A percentile compares a stretch with the other conserved stretches of the same genome.
Conservation (phyloP, 2,329 filamentous ascomycete genomes). For the Neoascochyta sp. region DNA sequence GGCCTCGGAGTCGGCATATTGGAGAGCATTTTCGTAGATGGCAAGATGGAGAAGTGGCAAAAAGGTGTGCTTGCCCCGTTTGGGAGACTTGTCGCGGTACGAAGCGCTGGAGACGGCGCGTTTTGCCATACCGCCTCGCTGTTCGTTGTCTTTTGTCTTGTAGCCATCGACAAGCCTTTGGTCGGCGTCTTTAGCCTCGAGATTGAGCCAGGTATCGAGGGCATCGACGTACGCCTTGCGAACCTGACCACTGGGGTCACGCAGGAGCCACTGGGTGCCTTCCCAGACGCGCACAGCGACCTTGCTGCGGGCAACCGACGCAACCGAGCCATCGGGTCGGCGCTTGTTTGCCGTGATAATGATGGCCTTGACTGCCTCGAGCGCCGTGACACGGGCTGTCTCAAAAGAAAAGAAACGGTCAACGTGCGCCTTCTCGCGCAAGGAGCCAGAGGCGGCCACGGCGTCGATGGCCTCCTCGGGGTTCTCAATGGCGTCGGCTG, state of each 20-base stretch:
- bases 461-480: slow-evolving; percentile 48
- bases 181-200: slow-evolving; percentile 70
- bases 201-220: slow-evolving; percentile 75
- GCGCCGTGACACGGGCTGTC: slow-evolving; percentile 60
- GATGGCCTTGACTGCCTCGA: slow-evolving; percentile 78
- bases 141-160: slow-evolving; percentile 40
- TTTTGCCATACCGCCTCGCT: slow-evolving; percentile 48
- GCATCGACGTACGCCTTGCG: slow-evolving; percentile 83
- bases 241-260: slow-evolving; percentile 73
- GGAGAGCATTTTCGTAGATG: slow-evolving; percentile 82
- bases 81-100: slow-evolving; percentile 54
- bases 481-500: slow-evolving; percentile 50
- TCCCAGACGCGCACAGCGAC: slow-evolving; percentile 87
- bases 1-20: slow-evolving; percentile 58
- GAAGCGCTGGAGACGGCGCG: slow-evolving; percentile 68
- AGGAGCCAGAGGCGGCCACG: slow-evolving; percentile 46
- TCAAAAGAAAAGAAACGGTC: slow-evolving; percentile 62
- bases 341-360: slow-evolving; percentile 69
- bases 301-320: slow-evolving; percentile 65
- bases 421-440: slow-evolving; percentile 51
- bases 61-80: slow-evolving; percentile 63
- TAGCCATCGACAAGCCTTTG: slow-evolving; percentile 59
- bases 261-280: slow-evolving; percentile 88
- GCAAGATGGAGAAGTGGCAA: slow-evolving; percentile 78
- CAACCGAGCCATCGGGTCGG: slow-evolving; percentile 41